A percentile compares a stretch with the other conserved stretches of the same genome.
These are phyloP conservation scores for Tetrapisispora phaffii DNA, from an alignment of 805 yeast species.

Conservation along the genomic window DNA sequence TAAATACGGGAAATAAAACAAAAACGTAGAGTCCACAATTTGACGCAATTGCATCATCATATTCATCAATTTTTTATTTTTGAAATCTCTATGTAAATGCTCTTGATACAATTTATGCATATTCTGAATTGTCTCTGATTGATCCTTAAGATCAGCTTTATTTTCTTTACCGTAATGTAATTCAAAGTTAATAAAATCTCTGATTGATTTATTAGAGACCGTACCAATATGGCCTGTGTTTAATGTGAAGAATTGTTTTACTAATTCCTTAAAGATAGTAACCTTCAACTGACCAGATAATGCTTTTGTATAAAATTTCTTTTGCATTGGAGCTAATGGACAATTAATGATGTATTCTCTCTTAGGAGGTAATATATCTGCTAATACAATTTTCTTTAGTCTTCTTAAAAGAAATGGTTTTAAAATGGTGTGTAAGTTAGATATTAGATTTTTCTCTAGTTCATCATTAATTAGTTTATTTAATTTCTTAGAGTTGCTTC, in stretches of 20 bases:
- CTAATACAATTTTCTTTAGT: slow-evolving; percentile 62
- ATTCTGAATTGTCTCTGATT: slow-evolving; percentile 9
- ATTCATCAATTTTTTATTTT: slow-evolving; percentile 50
- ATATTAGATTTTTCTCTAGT: slow-evolving; percentile 51
- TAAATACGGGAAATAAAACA: slow-evolving; percentile 71
- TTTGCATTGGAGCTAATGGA: slow-evolving; percentile 54
- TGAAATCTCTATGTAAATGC: slow-evolving; percentile 34
- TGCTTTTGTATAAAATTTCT: slow-evolving; percentile 46
- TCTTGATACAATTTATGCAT: slow-evolving; percentile 25
- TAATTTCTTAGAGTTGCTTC: slow-evolving; percentile 21
- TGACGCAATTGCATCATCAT: slow-evolving; percentile 75
- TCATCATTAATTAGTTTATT: slow-evolving; percentile 45
- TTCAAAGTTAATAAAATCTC: slow-evolving; percentile 35
- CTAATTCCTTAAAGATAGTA: slow-evolving; percentile 37
- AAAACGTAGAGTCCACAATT: slow-evolving; percentile 76
- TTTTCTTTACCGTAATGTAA: slow-evolving; percentile 11
- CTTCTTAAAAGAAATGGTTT: slow-evolving; percentile 83
- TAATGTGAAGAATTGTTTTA: slow-evolving; percentile 42
- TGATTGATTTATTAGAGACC: slow-evolving; percentile 30
- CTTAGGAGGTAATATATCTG: slow-evolving; percentile 67
- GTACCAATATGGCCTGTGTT: slow-evolving; percentile 29
- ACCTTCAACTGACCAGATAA: slow-evolving; percentile 37
- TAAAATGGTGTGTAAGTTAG: slow-evolving; percentile 75
- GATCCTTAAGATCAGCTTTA: slow-evolving; percentile 3
- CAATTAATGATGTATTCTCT: slow-evolving; percentile 79